These are phyloP conservation scores for Penicillium crustosum DNA, from an alignment of 2,329 filamentous ascomycete genomes.

Conservation along the genomic window DNA sequence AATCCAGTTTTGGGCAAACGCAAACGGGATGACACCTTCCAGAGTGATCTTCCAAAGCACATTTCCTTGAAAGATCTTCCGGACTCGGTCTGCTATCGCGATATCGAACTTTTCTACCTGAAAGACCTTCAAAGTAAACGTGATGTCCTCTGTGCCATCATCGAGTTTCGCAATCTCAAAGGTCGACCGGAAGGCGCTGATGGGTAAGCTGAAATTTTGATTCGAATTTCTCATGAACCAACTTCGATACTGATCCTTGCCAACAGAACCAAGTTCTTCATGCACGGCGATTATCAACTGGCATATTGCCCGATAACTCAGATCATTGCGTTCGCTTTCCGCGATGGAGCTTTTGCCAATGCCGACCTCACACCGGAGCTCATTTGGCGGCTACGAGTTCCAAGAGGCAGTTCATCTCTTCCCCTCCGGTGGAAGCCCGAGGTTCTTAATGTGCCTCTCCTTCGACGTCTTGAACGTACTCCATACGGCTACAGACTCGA, in stretches of 20 bases:
- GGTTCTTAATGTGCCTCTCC: constrained; percentile 25
- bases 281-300: constrained; percentile 30
- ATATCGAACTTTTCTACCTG: constrained; percentile 30
- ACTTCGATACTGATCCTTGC: constrained; percentile 10
- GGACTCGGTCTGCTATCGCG: constrained; percentile 24
- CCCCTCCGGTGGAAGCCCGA: constrained; percentile 25
- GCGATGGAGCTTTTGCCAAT: constrained; percentile 28
- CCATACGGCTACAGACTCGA: constrained; percentile 25
- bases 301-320: constrained; percentile 29
- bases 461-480: constrained; percentile 26
- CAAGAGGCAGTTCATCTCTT: constrained; percentile 19
- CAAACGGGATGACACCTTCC: constrained; percentile 15
- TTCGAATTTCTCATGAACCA: constrained; percentile 1
- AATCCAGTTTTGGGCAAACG: constrained; percentile 16
- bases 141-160: constrained; percentile 28
- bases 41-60: constrained; percentile 27
- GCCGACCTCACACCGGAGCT: constrained; percentile 25
- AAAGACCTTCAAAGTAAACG: constrained; percentile 20
- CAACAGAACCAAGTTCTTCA: constrained; percentile 31
- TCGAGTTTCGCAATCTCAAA: constrained; percentile 31
- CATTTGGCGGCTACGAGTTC: constrained; percentile 27
- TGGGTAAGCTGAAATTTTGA: constrained; percentile 21
- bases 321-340: constrained; percentile 28
- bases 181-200: constrained; percentile 27
- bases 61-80: constrained; percentile 21